Evolutionary conservation across 495 filamentous ascomycete species (phyloP), one percentile per base, ranked within the genome.

Genomic region (Hypoxylon fuscum): DNA sequence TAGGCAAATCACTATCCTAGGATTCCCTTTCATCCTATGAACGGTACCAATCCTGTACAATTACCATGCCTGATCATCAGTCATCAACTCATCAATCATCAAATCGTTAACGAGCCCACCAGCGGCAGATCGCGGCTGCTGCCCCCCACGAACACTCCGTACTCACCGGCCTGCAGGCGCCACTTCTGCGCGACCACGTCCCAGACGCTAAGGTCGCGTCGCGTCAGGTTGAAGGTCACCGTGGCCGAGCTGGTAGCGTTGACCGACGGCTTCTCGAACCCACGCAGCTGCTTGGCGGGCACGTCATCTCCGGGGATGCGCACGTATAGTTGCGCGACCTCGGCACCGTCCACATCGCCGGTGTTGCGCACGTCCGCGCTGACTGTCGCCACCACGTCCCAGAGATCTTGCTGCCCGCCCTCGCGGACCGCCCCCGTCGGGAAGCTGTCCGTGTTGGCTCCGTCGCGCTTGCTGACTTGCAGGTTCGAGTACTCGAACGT

Each of bases 161-260:
- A 84, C 7, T 72, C 65, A 0, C 77, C 74, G 18, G 57, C 64
- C 34, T 79, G 79, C 52, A 86, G 58, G 23, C 64, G 57, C 88
- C 87, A 91, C 37, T 76, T 70, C 76, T 90, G 87, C 46, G 70
- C 72, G 15, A 59, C 72, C 7, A 78, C 74, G 68, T 88, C 83
- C 88, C 88, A 91, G 12, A 81, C 77, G 62, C 86, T 88, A 46
- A 90, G 50, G 62, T 90, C 88, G 40, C 85, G 77, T 37, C 87
- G 76, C 29, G 78, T 87, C 41, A 91, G 50, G n/a, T 72, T 66
- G 64, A 90, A 83, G 11, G 49, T 52, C 1, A 89, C 79, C 22
- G 69, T 76, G 29, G 65, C 69, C 17, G 66, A 73, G 29, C 69
- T 50, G 0, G 79, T 79, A 7, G 73, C 66, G 12, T 72, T 70